Evolutionary conservation across 2,329 filamentous ascomycete species (phyloP).

Genomic region (Kalaharituber pfeilii): DNA sequence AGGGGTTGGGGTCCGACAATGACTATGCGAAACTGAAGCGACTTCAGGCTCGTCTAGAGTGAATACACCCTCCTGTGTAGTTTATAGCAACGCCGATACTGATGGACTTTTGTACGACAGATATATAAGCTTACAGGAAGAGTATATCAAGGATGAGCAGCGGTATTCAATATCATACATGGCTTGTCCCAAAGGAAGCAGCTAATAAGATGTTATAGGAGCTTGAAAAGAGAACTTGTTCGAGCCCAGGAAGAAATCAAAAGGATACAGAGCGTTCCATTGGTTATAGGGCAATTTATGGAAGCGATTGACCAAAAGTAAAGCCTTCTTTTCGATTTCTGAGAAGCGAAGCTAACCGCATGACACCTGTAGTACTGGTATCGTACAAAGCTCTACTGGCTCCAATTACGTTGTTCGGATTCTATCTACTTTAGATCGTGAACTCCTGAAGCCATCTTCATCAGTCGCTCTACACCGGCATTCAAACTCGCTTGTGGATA

Average conservation of each 20-base stretch:
- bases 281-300: conserved; percentile 99
- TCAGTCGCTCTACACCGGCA: conserved; percentile 95
- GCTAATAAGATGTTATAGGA: conserved; percentile 36
- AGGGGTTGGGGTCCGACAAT: conserved; percentile 63
- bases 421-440: conserved; percentile 91
- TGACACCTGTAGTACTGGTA: conserved; percentile 55
- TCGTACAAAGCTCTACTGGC: conserved; percentile 93
- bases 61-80: conserved; percentile 27
- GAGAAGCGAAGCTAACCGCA: too few relatives aligned
- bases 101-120: conserved; percentile 31
- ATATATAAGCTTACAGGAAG: conserved; percentile 94
- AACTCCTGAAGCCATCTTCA: conserved; percentile 92
- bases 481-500: conserved; percentile 96
- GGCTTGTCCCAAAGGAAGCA: not conserved
- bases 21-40: conserved; percentile 95
- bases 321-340: conserved; percentile 22
- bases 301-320: conserved; percentile 99
- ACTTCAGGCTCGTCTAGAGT: conserved; percentile 91
- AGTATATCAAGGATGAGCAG: conserved; percentile 99
- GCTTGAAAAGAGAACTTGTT: conserved; percentile 90
- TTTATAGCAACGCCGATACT: conserved; percentile 2
- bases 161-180: conserved; percentile 34
- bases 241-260: conserved; percentile 98
- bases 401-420: conserved; percentile 99
- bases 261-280: conserved; percentile 90